Percentiles rank a stretch among this genome's conserved stretches.
phyloP scores from a whole-genome alignment of 371 early-diverging fungal genomes.

The Mucor mucedo region DNA sequence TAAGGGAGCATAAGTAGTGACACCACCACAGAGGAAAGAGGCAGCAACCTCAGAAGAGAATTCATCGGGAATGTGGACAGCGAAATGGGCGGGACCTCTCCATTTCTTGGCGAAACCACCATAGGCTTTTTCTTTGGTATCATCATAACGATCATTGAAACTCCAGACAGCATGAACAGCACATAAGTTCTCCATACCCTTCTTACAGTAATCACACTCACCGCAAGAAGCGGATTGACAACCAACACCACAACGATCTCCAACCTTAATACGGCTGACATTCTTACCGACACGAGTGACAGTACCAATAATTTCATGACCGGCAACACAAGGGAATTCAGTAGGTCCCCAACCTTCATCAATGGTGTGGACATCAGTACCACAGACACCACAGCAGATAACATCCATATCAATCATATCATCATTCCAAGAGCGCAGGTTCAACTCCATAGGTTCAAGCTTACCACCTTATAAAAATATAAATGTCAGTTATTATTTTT shows the following conservation, averaged over 20 bases:
- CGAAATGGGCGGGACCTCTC: slow-evolving; percentile 57
- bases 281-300: slow-evolving; percentile 56
- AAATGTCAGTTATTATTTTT: slow-evolving; percentile 9
- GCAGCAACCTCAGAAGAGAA: slow-evolving; percentile 58
- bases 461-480: slow-evolving; percentile 17
- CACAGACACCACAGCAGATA: slow-evolving; percentile 66
- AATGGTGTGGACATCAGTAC: slow-evolving; percentile 65
- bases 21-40: slow-evolving; percentile 53
- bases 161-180: slow-evolving; percentile 56
- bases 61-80: slow-evolving; percentile 60
- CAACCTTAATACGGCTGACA: slow-evolving; percentile 57
- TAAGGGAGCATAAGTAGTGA: slow-evolving; percentile 67
- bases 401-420: slow-evolving; percentile 66
- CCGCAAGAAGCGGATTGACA: slow-evolving; percentile 59
- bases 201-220: slow-evolving; percentile 37
- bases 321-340: slow-evolving; percentile 63
- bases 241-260: slow-evolving; percentile 75
- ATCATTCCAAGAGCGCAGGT: slow-evolving; percentile 49
- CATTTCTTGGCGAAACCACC: slow-evolving; percentile 71
- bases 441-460: slow-evolving; percentile 31
- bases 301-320: slow-evolving; percentile 71
- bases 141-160: slow-evolving; percentile 65
- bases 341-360: slow-evolving; percentile 72
- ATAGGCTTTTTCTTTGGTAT: slow-evolving; percentile 60
- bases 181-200: slow-evolving; percentile 41